These are phyloP conservation scores for Thalassiosira hispida DNA, from an alignment of 352 stramenopile species.

Conservation along the genomic window DNA sequence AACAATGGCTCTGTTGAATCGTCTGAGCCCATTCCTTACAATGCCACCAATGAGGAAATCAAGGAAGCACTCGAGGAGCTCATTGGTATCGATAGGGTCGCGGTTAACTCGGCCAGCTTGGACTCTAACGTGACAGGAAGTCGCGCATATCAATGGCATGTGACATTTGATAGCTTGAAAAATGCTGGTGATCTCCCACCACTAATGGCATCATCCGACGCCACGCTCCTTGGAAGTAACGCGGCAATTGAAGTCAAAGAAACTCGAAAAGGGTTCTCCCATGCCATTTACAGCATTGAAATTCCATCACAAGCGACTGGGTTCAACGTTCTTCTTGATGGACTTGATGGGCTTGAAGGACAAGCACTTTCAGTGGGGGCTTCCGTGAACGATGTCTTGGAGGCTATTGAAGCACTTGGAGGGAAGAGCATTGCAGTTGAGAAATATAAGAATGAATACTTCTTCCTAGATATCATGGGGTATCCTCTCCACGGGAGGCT, in stretches of 20 bases:
- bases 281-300: conserved; percentile 42
- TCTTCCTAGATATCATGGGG: conserved; percentile 56
- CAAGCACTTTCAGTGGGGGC: conserved; percentile 15
- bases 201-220: conserved; percentile 42
- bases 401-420: conserved; percentile 26
- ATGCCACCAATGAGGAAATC: conserved; percentile 89
- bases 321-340: conserved; percentile 51
- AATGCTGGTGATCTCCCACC: conserved; percentile 74
- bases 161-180: conserved; percentile 81
- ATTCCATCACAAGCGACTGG: conserved; percentile 20
- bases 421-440: conserved; percentile 40
- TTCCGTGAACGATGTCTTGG: conserved; percentile 13
- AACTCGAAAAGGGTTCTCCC: conserved; percentile 46
- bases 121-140: conserved; percentile 64
- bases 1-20: conserved; percentile 33
- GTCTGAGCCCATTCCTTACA: conserved; percentile 83
- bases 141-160: conserved; percentile 67
- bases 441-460: conserved; percentile 45
- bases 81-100: conserved; percentile 78
- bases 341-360: conserved; percentile 43
- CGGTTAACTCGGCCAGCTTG: conserved; percentile 75
- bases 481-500: conserved; percentile 31
- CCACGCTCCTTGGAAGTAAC: conserved; percentile 57
- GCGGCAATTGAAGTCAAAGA: conserved; percentile 51
- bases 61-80: conserved; percentile 85